A percentile compares a stretch with the other conserved stretches of the same genome.
Conservation (phyloP, 768 basidiomycete genomes). For the Lactarius tabidus region DNA sequence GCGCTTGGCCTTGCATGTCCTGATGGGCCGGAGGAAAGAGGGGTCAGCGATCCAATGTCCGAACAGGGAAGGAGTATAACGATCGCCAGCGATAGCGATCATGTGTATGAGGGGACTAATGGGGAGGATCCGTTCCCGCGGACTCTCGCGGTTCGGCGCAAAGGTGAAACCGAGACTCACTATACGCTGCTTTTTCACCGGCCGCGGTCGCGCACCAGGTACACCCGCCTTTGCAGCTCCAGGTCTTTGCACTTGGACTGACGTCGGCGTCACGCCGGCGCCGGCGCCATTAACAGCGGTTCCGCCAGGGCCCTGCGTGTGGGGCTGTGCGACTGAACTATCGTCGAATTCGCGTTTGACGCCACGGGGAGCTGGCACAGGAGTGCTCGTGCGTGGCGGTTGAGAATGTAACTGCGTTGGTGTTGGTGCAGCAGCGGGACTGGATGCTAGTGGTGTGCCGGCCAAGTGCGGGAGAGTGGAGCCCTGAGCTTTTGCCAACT, state of each 20-base stretch:
- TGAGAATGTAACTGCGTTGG: slow-evolving; percentile 14
- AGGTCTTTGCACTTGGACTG: slow-evolving; percentile 5
- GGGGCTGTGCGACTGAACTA: slow-evolving; percentile 12
- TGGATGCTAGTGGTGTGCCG: slow-evolving; percentile 14
- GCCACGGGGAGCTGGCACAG: slow-evolving; percentile 20
- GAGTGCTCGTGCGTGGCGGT: slow-evolving; percentile 24
- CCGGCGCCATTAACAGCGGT: not conserved
- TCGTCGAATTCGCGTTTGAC: slow-evolving; percentile 26
- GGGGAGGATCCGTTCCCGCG: not conserved
- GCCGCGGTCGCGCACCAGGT: slow-evolving; percentile 25
- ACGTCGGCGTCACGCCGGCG: slow-evolving; percentile 7
- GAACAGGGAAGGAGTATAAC: not conserved
- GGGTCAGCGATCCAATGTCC: slow-evolving; percentile 8
- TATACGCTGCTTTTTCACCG: slow-evolving; percentile 26
- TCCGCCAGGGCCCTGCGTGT: slow-evolving; percentile 8
- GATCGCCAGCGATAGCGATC: not conserved
- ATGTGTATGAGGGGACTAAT: not conserved
- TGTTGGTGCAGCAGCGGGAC: slow-evolving; percentile 7
- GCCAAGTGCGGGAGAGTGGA: slow-evolving; percentile 6
- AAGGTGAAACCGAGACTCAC: slow-evolving; percentile 17
- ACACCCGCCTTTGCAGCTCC: slow-evolving; percentile 23
- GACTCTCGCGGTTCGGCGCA: not conserved
- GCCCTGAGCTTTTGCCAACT: slow-evolving; percentile 25
- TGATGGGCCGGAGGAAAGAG: slow-evolving; percentile 1
- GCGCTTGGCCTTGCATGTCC: slow-evolving; percentile 27